A percentile compares a stretch with the other conserved stretches of the same genome.
These are phyloP conservation scores for Rhododendron simsii DNA, from an alignment of 148 eudicot genomes.

Conservation along the genomic window DNA sequence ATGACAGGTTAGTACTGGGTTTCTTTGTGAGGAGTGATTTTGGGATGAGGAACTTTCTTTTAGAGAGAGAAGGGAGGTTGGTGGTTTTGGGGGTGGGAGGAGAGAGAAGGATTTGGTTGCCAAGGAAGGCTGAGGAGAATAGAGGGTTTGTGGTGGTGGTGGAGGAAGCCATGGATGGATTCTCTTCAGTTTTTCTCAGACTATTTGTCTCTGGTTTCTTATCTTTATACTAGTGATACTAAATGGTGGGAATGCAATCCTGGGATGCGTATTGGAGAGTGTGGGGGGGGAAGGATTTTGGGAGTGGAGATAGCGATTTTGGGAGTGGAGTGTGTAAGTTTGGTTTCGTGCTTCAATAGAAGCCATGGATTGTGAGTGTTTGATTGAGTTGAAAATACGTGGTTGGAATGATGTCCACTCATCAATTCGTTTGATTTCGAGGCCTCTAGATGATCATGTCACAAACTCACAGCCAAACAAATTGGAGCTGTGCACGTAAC, in stretches of 20 bases:
- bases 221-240: not conserved
- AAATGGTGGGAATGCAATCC: too few species aligned
- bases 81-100: constrained; percentile 48
- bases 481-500: too few species aligned
- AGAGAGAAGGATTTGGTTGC: constrained; percentile 34
- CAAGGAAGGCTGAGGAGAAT: constrained; percentile 53
- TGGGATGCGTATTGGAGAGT: not conserved
- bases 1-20: constrained; percentile 17
- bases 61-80: constrained; percentile 17
- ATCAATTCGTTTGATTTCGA: constrained; percentile 3
- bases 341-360: constrained; percentile 17
- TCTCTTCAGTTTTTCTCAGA: not conserved
- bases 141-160: constrained; percentile 36
- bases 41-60: constrained; percentile 32
- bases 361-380: constrained; percentile 23
- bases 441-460: not conserved
- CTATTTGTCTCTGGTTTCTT: not conserved
- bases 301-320: not conserved
- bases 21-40: constrained; percentile 31
- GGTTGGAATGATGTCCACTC: constrained; percentile 28
- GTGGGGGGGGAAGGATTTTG: not conserved
- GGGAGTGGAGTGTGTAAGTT: not conserved
- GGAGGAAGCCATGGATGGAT: constrained; percentile 31
- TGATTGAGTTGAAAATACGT: constrained; percentile 32
- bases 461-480: not conserved